Evolutionary conservation across 108 stramenopile species (phyloP), one percentile per base, ranked within the genome.

Genomic region (Schizochytrium sp.): DNA sequence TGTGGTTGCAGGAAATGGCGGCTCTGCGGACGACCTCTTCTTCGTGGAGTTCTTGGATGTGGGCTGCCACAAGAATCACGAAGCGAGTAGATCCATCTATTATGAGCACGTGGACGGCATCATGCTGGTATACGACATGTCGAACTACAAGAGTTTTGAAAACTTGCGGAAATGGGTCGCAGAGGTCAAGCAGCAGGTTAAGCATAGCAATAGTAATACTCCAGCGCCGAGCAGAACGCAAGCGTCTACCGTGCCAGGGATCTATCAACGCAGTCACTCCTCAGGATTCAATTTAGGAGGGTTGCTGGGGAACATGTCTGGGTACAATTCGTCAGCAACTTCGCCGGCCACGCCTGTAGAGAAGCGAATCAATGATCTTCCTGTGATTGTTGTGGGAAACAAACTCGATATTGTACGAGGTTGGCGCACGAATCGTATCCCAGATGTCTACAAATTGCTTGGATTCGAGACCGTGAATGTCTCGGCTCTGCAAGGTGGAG

Each of bases 51-150:
- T 83, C 53, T 53, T 83, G 15, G 76, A 83, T 53, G 76, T 83
- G 15, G 76, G 76, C 53, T 83, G 76, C 76, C 76, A 83, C 76
- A 83, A 83, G 47, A 83, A 83, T 40, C 76, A 83, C 47, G 53
- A 83, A 53, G 50, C 55, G 0, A 83, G 50, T 38, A 10, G 76
- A 42, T 55, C 76, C 47, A 83, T 83, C 28, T 83, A 83, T 1
- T 83, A 83, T 42, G n/a, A 55, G 53, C 47, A 83, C 76, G 76
- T 83, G 2, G 76, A 83, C 3, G 76, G 76, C 0, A 55, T 83
- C 76, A 55, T 83, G 53, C 76, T 83, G 50, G 76, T 83, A 53
- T 83, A 83, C 53, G 76, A 83, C 53, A 55, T 83, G 76, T 83
- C 76, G 15, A 83, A 83, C 3, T 83, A 49, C 50, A 83, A 83